A percentile compares a stretch with the other conserved stretches of the same genome.
phyloP scores from a whole-genome alignment of 768 basidiomycete genomes.

The Termitomyces titanicus region DNA sequence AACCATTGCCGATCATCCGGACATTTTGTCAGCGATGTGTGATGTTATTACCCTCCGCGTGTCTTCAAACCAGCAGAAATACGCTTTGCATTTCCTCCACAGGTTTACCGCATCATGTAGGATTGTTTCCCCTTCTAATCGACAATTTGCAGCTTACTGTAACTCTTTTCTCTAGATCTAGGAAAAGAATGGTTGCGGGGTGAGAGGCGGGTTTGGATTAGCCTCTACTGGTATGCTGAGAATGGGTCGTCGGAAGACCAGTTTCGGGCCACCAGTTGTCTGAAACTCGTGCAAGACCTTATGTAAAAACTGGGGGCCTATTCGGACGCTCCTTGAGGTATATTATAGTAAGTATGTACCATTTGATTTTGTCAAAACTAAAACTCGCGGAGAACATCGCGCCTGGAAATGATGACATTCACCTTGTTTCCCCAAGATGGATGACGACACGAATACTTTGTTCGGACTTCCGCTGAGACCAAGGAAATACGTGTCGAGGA shows the following conservation, averaged over 20 bases:
- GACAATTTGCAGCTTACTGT: background rate
- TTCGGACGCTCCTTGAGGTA: too few species aligned
- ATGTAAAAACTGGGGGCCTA: too few species aligned
- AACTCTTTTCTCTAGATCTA: background rate
- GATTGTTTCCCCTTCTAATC: background rate
- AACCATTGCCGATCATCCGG: slow-evolving; percentile 2
- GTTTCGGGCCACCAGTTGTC: slow-evolving; percentile 4
- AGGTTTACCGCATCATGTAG: slow-evolving; percentile 10
- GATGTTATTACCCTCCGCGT: slow-evolving; percentile 5
- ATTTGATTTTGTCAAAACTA: too few species aligned
- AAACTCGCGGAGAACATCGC: too few species aligned
- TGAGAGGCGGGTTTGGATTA: slow-evolving; percentile 2
- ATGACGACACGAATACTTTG: too few species aligned
- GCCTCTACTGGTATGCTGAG: slow-evolving; percentile 14
- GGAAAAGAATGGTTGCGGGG: slow-evolving; percentile 11
- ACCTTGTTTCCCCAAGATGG: too few species aligned
- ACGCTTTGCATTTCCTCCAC: slow-evolving; percentile 15
- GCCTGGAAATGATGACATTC: too few species aligned
- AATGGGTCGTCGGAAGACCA: slow-evolving; percentile 15
- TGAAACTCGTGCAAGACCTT: slow-evolving; percentile 6
- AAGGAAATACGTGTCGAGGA: too few species aligned
- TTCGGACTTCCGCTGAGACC: too few species aligned
- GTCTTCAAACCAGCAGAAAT: slow-evolving; percentile 16
- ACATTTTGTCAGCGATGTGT: slow-evolving; percentile 7
- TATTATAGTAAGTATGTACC: too few species aligned